Percentiles rank a stretch among this genome's conserved stretches.
Conservation (phyloP, 805 yeast species). For the Yarrowia divulgata region DNA sequence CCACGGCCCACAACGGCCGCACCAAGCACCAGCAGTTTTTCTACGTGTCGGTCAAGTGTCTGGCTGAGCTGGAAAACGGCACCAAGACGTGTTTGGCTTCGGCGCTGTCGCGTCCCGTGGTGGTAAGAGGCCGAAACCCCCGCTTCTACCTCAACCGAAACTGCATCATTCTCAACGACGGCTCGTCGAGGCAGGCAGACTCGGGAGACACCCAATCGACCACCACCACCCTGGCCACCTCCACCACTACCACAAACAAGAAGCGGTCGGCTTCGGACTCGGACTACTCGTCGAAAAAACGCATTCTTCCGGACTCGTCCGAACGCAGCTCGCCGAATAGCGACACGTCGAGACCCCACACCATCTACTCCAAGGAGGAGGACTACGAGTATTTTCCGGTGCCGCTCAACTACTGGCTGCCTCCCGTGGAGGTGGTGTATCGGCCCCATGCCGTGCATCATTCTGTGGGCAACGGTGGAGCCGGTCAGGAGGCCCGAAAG, state of each 20-base stretch:
- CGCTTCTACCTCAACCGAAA: constrained; percentile 63
- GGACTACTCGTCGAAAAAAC: constrained; percentile 25
- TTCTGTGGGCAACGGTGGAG: constrained; percentile 41
- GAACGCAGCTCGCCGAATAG: constrained; percentile 13
- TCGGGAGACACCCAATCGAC: constrained; percentile 1
- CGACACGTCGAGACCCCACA: constrained; percentile 17
- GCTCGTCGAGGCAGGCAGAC: constrained; percentile 31
- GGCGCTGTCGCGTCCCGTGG: constrained; percentile 56
- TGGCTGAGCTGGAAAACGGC: constrained; percentile 46
- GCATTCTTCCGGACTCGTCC: constrained; percentile 10
- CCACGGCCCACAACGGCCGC: constrained; percentile 50
- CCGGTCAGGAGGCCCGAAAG: constrained; percentile 23
- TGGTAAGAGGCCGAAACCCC: constrained; percentile 68
- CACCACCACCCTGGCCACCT: constrained; percentile 8
- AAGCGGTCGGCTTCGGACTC: constrained; percentile 25
- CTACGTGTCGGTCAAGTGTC: constrained; percentile 43
- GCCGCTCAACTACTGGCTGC: constrained; percentile 59
- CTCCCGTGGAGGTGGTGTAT: constrained; percentile 63
- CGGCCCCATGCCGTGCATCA: constrained; percentile 64
- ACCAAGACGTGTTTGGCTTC: constrained; percentile 43
- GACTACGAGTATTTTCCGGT: constrained; percentile 61
- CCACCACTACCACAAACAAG: neutral
- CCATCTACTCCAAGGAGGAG: constrained; percentile 40
- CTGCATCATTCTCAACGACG: constrained; percentile 54
- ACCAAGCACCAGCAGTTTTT: constrained; percentile 46